Conservation (phyloP, 2,329 filamentous ascomycete species). For the Aureobasidium mangrovei region DNA sequence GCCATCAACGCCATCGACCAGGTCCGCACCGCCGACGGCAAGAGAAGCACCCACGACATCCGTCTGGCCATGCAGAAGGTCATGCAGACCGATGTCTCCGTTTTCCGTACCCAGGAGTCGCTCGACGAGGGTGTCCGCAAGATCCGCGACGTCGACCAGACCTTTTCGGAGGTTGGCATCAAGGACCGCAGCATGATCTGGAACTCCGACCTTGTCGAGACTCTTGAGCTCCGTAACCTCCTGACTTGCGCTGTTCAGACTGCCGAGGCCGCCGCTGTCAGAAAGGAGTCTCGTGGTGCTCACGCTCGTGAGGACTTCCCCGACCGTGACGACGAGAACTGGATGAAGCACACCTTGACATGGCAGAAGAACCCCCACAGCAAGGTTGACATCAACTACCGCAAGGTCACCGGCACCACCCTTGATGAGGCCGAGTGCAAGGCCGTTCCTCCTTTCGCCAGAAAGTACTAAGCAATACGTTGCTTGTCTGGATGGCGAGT, state of each 20-base stretch:
- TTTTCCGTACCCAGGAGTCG: constrained; percentile 90
- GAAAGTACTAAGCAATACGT: constrained; percentile 13
- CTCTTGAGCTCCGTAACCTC: constrained; percentile 87
- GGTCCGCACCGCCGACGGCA: constrained; percentile 72
- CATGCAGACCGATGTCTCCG: constrained; percentile 95
- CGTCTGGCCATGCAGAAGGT: constrained; percentile 92
- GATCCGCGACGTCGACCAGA: constrained; percentile 75
- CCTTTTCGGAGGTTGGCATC: constrained; percentile 76
- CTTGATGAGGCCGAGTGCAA: constrained; percentile 95
- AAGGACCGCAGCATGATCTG: constrained; percentile 99
- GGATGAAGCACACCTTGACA: constrained; percentile 98
- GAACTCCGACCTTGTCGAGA: constrained; percentile 97
- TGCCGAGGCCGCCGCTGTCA: constrained; percentile 77
- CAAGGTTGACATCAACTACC: constrained; percentile 77
- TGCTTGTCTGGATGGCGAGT: background rate
- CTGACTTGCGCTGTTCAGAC: constrained; percentile 96
- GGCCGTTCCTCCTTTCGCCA: constrained; percentile 62
- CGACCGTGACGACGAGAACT: constrained; percentile 88
- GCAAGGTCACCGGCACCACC: constrained; percentile 70
- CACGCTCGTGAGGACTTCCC: constrained; percentile 96
- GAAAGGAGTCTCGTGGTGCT: constrained; percentile 94
- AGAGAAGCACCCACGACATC: constrained; percentile 82
- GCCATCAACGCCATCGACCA: constrained; percentile 81
- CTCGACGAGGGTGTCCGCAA: constrained; percentile 79
- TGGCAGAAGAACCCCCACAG: constrained; percentile 92